Evolutionary conservation across 495 filamentous ascomycete species (phyloP), one percentile per base, ranked within the genome.

Genomic region (Neurospora sp.): DNA sequence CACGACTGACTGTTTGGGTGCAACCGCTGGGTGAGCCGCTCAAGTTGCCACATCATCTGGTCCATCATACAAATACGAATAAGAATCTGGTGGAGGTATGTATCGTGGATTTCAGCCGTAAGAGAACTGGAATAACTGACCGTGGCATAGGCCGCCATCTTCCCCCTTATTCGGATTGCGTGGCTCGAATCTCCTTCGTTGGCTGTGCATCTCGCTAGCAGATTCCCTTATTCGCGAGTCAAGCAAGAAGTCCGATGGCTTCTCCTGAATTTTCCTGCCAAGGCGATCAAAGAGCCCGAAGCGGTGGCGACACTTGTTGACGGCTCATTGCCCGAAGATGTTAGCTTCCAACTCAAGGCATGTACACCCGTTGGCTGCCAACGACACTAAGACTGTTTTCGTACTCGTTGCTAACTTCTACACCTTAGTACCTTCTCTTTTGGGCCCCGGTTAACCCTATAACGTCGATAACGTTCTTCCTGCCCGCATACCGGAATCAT

Each of bases 361-460:
- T 59, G 81, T 76, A 65, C 38, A 42, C 37, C 40, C 31, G 69
- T 40, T 20, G 3, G 18, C 42, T 39, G 22, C 22, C 4, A n/a
- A 9, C 22, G 37, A 59, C 10, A n/a, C 38, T 4, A 3, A 16
- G 18, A 22, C 18, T 68, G 14, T 18, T 18, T 18, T n/a, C 8
- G 40, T 6, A 69, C 37, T 16, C 5, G n/a, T 70, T 70, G 69
- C 84, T 89, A 78, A 90, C 76, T 4, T 14, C 69, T 41, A 9
- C 9, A 9, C n/a, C 68, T 69, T 76, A 95, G 90, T 98, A 96
- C 81, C 82, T 99, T 20, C 85, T 98, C 8, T 99, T 92, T 81
- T 99, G 96, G 96, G 91, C 92, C 27, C 89, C 96, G 18, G 93
- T 97, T 22, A 96, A 97, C 77, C 96, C 96, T 3, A 91, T 96